phyloP scores from a whole-genome alignment of 257 asterid genomes.

The Nemophila menziesii region DNA sequence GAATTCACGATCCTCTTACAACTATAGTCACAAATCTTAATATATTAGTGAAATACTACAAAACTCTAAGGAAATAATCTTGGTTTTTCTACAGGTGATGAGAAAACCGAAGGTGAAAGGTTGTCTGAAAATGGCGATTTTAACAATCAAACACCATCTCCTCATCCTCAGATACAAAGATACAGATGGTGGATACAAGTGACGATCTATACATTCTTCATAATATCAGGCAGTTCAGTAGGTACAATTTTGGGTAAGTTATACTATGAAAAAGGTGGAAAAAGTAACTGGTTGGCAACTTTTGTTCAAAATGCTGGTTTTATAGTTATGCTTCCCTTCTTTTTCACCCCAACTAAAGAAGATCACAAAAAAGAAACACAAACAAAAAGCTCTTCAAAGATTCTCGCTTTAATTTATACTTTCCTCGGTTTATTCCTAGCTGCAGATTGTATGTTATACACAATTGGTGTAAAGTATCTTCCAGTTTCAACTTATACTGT shows the following conservation, averaged over 20 bases:
- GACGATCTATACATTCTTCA: slow-evolving; percentile 25
- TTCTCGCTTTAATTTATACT: slow-evolving; percentile 12
- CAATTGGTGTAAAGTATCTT: slow-evolving; percentile 37
- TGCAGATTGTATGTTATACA: slow-evolving; percentile 18
- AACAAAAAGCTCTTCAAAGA: slow-evolving; percentile 11
- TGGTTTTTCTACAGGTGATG: slow-evolving; percentile 3
- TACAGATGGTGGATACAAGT: slow-evolving; percentile 56
- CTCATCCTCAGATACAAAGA: slow-evolving; percentile 8
- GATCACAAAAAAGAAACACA: neutral
- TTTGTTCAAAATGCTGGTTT: slow-evolving; percentile 46
- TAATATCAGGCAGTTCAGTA: slow-evolving; percentile 39
- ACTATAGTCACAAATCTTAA: no score
- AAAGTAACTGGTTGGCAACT: slow-evolving; percentile 60
- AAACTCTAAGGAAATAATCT: neutral
- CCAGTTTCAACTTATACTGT: slow-evolving; percentile 47
- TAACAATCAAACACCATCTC: neutral
- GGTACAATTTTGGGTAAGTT: slow-evolving; percentile 52
- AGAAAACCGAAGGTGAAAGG: neutral
- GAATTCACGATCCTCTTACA: no score
- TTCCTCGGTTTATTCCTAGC: slow-evolving; percentile 31
- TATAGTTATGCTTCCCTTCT: slow-evolving; percentile 59
- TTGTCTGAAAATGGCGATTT: slow-evolving; percentile 5
- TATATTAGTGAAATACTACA: no score
- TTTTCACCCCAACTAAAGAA: slow-evolving; percentile 13
- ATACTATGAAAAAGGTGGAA: slow-evolving; percentile 64